Evolutionary conservation across 192 early-diverging fungal genomes (phyloP).

Genomic region (Martensiomyces pterosporus): DNA sequence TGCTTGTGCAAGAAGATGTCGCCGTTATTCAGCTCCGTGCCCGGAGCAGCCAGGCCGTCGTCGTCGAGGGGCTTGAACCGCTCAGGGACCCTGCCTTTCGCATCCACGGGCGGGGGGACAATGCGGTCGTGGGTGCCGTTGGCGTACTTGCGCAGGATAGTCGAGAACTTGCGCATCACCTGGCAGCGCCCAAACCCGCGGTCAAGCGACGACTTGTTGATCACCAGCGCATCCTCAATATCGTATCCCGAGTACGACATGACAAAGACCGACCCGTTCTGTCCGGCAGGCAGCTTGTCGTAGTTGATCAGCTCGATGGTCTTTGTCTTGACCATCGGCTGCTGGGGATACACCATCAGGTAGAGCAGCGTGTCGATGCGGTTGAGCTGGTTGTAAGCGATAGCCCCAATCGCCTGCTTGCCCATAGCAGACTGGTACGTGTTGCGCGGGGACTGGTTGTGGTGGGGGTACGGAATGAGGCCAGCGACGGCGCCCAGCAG

Average conservation of each 20-base stretch:
- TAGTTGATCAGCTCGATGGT: conserved; percentile 97
- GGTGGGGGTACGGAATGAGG: conserved; percentile 96
- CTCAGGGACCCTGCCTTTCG: conserved; percentile 49
- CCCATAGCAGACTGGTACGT: conserved; percentile 99
- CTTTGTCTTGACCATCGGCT: conserved; percentile 97
- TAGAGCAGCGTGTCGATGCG: conserved; percentile 94
- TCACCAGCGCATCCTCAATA: conserved; percentile 96
- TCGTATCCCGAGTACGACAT: conserved; percentile 98
- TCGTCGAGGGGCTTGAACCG: conserved; percentile 71
- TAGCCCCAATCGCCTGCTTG: conserved; percentile 97
- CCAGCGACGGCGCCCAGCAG: conserved; percentile 96
- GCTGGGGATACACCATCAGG: conserved; percentile 93
- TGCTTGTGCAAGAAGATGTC: conserved; percentile 84
- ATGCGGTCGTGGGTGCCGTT: conserved; percentile 85
- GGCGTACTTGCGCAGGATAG: conserved; percentile 82
- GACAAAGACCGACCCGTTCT: conserved; percentile 91
- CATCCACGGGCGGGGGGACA: conserved; percentile 56
- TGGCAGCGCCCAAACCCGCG: conserved; percentile 96
- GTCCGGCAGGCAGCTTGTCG: conserved; percentile 85
- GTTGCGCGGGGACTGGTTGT: conserved; percentile 98
- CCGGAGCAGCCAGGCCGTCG: conserved; percentile 89
- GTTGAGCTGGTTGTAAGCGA: conserved; percentile 91
- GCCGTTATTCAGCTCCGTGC: conserved; percentile 68
- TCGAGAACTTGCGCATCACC: conserved; percentile 84
- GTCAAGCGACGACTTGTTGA: conserved; percentile 91